Conservation (phyloP, 2,329 filamentous ascomycete species). For the Neoascochyta sp. region DNA sequence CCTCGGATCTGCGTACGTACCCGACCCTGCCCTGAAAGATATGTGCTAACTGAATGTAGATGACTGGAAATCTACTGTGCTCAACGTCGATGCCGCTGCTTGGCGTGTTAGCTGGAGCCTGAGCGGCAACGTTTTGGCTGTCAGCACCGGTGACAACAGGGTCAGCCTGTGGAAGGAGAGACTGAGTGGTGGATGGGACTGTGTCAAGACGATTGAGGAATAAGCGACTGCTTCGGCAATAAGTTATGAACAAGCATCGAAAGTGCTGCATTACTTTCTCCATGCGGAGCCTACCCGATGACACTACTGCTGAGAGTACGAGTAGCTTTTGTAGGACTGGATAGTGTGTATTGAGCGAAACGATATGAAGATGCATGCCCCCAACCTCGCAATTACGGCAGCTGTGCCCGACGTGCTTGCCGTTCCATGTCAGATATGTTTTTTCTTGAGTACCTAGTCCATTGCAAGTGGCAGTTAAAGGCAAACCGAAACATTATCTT, state of each 20-base stretch:
- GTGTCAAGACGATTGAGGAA: constrained; percentile 93
- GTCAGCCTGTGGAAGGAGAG: constrained; percentile 99
- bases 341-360: too few species aligned
- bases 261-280: too few species aligned
- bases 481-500: too few species aligned
- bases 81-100: constrained; percentile 82
- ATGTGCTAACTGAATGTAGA: constrained; percentile 49
- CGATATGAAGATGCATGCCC: too few species aligned
- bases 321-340: too few species aligned
- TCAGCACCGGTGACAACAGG: constrained; percentile 92
- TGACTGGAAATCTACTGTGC: constrained; percentile 79
- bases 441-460: too few species aligned
- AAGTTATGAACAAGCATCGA: constrained; percentile 1
- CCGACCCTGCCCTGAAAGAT: background rate
- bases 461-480: too few species aligned
- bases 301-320: too few species aligned
- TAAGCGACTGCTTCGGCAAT: constrained; percentile 36
- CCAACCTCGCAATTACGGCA: too few species aligned
- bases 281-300: too few species aligned
- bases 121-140: constrained; percentile 92
- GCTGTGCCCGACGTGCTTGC: too few species aligned
- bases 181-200: constrained; percentile 92
- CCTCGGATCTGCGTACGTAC: constrained; percentile 38
- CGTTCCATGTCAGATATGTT: too few species aligned
- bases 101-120: constrained; percentile 98